Percentiles rank a stretch among this genome's conserved stretches.
These are phyloP conservation scores for Aspergillus ibericus DNA, from an alignment of 2,329 filamentous ascomycete genomes.

Conservation along the genomic window DNA sequence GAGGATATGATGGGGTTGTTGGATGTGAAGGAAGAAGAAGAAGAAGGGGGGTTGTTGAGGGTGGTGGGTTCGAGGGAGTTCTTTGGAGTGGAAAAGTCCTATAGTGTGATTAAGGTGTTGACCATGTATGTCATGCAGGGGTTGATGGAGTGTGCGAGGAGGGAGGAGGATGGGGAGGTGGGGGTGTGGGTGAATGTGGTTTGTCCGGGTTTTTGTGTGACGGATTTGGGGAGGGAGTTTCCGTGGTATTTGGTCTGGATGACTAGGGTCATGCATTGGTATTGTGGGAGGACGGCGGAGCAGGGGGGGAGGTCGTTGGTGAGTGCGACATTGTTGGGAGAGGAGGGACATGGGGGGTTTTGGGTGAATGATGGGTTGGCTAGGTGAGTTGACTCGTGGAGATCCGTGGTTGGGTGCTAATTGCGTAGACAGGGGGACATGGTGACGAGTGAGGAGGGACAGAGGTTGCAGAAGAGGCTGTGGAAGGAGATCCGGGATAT, in stretches of 20 bases:
- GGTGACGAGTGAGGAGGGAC: background rate
- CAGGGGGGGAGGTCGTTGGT: background rate
- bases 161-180: background rate
- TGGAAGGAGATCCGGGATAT: background rate
- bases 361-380: background rate
- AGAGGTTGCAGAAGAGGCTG: background rate
- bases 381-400: background rate
- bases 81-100: background rate
- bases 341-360: background rate
- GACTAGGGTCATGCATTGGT: background rate
- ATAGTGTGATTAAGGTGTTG: slow-evolving; percentile 34
- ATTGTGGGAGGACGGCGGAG: background rate
- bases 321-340: background rate
- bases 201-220: background rate
- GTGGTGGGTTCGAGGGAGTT: background rate
- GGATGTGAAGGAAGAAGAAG: too few species aligned
- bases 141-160: background rate
- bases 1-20: background rate
- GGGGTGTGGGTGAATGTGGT: background rate
- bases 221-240: background rate
- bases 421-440: background rate
- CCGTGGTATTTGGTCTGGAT: background rate
- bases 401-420: background rate
- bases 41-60: background rate
- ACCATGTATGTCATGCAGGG: slow-evolving; percentile 25